These are phyloP conservation scores for Populus hybrid DNA, from an alignment of 441 rosid genomes.

Conservation along the genomic window DNA sequence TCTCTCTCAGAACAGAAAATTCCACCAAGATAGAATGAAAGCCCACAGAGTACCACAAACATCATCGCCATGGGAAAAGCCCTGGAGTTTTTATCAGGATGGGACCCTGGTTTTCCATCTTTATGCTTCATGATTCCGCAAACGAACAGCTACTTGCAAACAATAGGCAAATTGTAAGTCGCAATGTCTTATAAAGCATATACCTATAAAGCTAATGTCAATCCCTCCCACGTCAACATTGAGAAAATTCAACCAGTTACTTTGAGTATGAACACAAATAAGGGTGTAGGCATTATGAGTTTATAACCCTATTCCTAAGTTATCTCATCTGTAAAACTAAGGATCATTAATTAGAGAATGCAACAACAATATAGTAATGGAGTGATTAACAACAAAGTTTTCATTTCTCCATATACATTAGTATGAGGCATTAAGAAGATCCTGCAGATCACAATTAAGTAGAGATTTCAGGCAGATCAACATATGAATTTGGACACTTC, in stretches of 20 bases:
- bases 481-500: not conserved
- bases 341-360: not conserved
- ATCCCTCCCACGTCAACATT: not conserved
- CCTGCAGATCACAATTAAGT: not conserved
- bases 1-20: slow-evolving; percentile 69
- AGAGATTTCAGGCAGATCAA: not conserved
- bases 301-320: not conserved
- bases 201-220: not conserved
- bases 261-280: not conserved
- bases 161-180: slow-evolving; percentile 13
- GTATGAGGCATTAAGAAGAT: not conserved
- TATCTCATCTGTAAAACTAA: not conserved
- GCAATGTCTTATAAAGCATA: not conserved
- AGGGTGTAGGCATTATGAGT: not conserved
- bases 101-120: slow-evolving; percentile 62
- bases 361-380: not conserved
- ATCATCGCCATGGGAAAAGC: slow-evolving; percentile 47
- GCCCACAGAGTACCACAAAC: slow-evolving; percentile 58
- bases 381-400: not conserved
- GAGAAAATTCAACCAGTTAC: not conserved
- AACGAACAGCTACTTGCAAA: slow-evolving; percentile 30
- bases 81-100: slow-evolving; percentile 48
- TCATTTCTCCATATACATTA: not conserved
- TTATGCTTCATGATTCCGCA: slow-evolving; percentile 62
- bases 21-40: slow-evolving; percentile 90